Evolutionary conservation across 2,329 filamentous ascomycete genomes (phyloP).

Genomic region (Botrytis porri): DNA sequence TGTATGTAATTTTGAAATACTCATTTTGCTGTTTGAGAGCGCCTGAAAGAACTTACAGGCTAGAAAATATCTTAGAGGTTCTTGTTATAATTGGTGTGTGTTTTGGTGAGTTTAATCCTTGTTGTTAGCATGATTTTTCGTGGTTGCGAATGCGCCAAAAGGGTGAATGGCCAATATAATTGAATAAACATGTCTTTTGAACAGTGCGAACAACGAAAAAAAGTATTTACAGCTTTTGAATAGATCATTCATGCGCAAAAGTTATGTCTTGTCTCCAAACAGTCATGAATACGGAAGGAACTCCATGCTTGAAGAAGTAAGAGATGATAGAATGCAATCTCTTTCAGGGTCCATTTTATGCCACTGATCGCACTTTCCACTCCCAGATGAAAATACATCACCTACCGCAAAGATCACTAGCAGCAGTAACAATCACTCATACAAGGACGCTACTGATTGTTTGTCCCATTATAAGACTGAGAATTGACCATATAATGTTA

Average conservation of each 20-base stretch:
- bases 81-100: too few relatives aligned
- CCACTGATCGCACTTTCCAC: background rate
- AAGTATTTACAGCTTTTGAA: background rate
- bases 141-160: background rate
- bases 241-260: background rate
- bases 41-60: background rate
- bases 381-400: background rate
- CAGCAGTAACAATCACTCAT: background rate
- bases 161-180: too few relatives aligned
- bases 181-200: background rate
- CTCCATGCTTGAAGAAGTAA: background rate
- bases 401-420: background rate
- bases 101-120: background rate
- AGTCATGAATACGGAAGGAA: background rate
- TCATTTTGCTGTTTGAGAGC: background rate
- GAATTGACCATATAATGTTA: background rate
- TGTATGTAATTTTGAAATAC: background rate
- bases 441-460: background rate
- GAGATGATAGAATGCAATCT: background rate
- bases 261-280: background rate
- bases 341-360: too few relatives aligned
- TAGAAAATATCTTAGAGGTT: background rate
- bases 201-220: background rate
- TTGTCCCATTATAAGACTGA: background rate
- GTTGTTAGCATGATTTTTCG: background rate